Evolutionary conservation across 140 eudicot species (phyloP).

Genomic region (Senecio squalidus): DNA sequence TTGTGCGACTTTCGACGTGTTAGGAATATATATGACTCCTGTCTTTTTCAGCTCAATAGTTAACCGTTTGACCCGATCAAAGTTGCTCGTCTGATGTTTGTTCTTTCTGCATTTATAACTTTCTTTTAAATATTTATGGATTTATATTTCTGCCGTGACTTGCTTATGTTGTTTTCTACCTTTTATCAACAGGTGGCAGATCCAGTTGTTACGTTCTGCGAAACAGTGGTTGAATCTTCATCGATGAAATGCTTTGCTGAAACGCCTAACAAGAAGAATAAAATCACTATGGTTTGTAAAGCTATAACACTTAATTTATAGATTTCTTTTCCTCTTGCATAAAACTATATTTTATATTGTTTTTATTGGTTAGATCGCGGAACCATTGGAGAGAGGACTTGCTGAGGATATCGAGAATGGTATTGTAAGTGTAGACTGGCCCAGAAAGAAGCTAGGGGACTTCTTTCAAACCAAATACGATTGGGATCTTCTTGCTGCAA

Average conservation of each 20-base stretch:
- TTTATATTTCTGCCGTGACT: neutral
- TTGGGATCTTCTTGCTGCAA: slow-evolving; percentile 99
- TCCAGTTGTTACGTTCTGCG: slow-evolving; percentile 97
- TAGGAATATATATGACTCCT: too few relatives aligned
- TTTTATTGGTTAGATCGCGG: slow-evolving; percentile 61
- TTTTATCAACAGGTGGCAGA: slow-evolving; percentile 66
- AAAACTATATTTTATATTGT: neutral
- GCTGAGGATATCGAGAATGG: slow-evolving; percentile 99
- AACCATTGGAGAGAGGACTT: slow-evolving; percentile 98
- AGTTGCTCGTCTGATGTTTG: neutral
- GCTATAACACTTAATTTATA: neutral
- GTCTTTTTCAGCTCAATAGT: neutral
- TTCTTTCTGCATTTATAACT: neutral
- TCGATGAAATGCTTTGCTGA: slow-evolving; percentile 99
- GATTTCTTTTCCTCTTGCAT: neutral
- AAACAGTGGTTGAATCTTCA: slow-evolving; percentile 96
- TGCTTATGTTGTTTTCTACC: neutral
- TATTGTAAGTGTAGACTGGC: slow-evolving; percentile 94
- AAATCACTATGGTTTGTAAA: slow-evolving; percentile 87
- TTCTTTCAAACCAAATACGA: slow-evolving; percentile 91
- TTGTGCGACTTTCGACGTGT: too few relatives aligned
- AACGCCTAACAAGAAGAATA: slow-evolving; percentile 96
- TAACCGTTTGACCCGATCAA: neutral
- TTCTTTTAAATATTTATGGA: neutral
- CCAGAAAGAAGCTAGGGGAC: slow-evolving; percentile 82